phyloP scores from a whole-genome alignment of 106 monocot genomes.

The Acanthochlamys bracteata region DNA sequence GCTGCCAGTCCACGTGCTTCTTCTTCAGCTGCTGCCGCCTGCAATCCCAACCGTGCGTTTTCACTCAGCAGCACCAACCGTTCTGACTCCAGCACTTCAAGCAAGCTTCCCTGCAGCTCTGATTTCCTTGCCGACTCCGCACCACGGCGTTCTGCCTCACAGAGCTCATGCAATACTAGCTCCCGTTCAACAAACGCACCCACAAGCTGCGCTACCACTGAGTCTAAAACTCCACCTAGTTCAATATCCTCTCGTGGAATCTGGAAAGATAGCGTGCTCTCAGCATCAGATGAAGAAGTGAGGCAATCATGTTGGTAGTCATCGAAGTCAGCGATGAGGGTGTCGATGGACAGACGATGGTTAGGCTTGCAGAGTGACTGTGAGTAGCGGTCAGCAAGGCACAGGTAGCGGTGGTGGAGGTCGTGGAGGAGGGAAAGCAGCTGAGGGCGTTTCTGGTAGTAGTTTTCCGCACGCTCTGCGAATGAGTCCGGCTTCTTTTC shows the following conservation, averaged over 20 bases:
- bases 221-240: constrained; percentile 7
- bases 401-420: constrained; percentile 76
- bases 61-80: constrained; percentile 72
- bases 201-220: constrained; percentile 54
- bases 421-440: constrained; percentile 77
- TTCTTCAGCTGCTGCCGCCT: constrained; percentile 37
- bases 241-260: neutral
- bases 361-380: constrained; percentile 30
- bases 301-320: constrained; percentile 8
- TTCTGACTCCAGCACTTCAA: constrained; percentile 93
- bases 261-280: constrained; percentile 71
- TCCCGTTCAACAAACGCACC: constrained; percentile 40
- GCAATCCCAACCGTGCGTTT: constrained; percentile 69
- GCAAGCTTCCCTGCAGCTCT: constrained; percentile 67
- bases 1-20: constrained; percentile 45
- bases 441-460: constrained; percentile 83
- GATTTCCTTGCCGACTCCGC: constrained; percentile 51
- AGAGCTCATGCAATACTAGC: constrained; percentile 33
- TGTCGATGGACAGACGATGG: constrained; percentile 21
- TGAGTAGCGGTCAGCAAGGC: constrained; percentile 86
- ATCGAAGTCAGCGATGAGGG: constrained; percentile 9
- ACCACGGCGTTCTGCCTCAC: constrained; percentile 17
- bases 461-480: constrained; percentile 74
- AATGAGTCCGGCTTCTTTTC: constrained; percentile 48
- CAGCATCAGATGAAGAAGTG: constrained; percentile 52